Conservation (phyloP, 176 grass and related monocot genomes). For the Aegilops speltoides region DNA sequence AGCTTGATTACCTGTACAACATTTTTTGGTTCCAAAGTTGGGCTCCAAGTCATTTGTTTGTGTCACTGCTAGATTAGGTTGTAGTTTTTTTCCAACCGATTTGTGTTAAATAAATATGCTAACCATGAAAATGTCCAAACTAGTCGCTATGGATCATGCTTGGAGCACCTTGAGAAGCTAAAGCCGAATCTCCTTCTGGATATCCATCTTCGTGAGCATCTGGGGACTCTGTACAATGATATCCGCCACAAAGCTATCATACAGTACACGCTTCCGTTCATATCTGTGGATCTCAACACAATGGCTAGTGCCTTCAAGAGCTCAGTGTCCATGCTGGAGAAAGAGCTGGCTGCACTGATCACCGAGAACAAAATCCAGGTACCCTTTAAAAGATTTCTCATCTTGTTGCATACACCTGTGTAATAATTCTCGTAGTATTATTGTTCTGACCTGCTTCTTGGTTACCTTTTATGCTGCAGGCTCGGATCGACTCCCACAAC, state of each 20-base stretch:
- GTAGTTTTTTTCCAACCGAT: not conserved
- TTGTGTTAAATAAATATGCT: constrained; percentile 11
- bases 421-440: not conserved
- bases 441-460: constrained; percentile 4
- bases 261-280: constrained; percentile 94
- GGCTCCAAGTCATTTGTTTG: not conserved
- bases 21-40: not conserved
- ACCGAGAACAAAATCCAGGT: constrained; percentile 90
- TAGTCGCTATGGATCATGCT: constrained; percentile 71
- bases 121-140: constrained; percentile 9
- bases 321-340: constrained; percentile 69
- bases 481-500: constrained; percentile 97
- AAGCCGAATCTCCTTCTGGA: constrained; percentile 74
- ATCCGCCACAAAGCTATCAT: constrained; percentile 87
- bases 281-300: constrained; percentile 88
- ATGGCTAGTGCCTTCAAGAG: constrained; percentile 95
- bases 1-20: not conserved
- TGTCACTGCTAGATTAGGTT: not conserved
- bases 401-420: not conserved
- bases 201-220: constrained; percentile 66
- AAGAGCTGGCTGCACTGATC: constrained; percentile 87
- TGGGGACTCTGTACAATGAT: constrained; percentile 62
- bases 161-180: constrained; percentile 77
- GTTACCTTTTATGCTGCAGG: constrained; percentile 45
- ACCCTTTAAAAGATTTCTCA: not conserved